These are phyloP conservation scores for Rhododendron ovatum DNA, from an alignment of 148 eudicot species.

Conservation along the genomic window DNA sequence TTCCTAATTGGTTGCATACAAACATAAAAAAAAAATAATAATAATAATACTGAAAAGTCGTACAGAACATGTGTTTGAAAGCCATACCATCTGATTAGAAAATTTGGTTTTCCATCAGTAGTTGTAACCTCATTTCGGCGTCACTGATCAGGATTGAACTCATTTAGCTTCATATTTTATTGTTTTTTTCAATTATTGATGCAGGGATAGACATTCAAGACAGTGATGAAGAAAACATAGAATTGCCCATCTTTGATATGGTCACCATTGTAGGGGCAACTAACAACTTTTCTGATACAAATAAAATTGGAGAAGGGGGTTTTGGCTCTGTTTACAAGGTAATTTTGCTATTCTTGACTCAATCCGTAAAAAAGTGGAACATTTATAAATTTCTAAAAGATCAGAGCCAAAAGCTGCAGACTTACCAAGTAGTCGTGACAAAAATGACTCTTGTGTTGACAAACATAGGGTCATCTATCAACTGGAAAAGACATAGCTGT, in stretches of 20 bases:
- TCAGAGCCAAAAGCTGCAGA: neutral
- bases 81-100: neutral
- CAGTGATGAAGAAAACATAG: neutral
- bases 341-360: no score
- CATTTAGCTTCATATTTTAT: neutral
- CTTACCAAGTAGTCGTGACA: neutral
- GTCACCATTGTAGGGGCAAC: neutral
- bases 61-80: neutral
- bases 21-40: no score
- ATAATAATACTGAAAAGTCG: neutral
- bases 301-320: slow-evolving; percentile 16
- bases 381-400: neutral
- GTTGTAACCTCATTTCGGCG: no score
- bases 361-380: neutral
- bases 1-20: no score
- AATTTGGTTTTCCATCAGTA: no score
- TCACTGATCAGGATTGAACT: neutral
- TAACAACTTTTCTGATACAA: slow-evolving; percentile 2
- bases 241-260: slow-evolving; percentile 6
- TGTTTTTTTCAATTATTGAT: neutral
- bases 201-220: neutral
- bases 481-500: neutral
- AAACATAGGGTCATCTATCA: neutral
- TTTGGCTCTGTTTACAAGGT: neutral
- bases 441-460: neutral